Evolutionary conservation across 2,329 filamentous ascomycete genomes (phyloP).

Genomic region (Passalora sequoiae): DNA sequence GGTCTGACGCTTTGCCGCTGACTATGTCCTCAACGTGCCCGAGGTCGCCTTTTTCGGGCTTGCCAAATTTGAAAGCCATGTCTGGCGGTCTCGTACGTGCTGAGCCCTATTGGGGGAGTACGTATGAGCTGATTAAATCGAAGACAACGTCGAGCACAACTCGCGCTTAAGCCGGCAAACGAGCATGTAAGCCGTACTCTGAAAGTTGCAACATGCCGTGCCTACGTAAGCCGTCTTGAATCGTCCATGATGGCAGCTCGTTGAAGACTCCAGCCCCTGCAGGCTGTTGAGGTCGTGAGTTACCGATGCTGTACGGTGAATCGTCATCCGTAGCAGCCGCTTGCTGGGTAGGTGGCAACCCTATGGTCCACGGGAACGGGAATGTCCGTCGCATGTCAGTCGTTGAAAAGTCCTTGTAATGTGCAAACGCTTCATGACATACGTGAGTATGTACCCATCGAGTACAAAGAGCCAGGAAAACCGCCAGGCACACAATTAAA

Average conservation of each 20-base stretch:
- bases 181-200: no score
- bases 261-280: not conserved
- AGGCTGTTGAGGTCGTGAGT: not conserved
- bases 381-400: not conserved
- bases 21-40: not conserved
- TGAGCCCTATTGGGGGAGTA: no score
- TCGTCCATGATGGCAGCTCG: not conserved
- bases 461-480: no score
- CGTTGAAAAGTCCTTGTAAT: not conserved
- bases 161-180: not conserved
- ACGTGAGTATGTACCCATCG: no score
- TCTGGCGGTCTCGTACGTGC: not conserved
- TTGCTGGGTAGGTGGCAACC: not conserved
- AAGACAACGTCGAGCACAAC: no score
- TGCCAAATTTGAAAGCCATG: not conserved
- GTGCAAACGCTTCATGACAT: no score
- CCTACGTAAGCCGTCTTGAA: not conserved
- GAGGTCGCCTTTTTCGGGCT: not conserved
- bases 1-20: not conserved
- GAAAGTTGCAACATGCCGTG: not conserved
- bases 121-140: no score
- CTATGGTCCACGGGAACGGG: not conserved
- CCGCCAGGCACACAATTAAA: no score
- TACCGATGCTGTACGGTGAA: not conserved
- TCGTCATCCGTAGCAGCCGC: not conserved